Evolutionary conservation across 257 asterid genomes (phyloP), one percentile per base, ranked within the genome.

Genomic region (Gentiana dahurica): DNA sequence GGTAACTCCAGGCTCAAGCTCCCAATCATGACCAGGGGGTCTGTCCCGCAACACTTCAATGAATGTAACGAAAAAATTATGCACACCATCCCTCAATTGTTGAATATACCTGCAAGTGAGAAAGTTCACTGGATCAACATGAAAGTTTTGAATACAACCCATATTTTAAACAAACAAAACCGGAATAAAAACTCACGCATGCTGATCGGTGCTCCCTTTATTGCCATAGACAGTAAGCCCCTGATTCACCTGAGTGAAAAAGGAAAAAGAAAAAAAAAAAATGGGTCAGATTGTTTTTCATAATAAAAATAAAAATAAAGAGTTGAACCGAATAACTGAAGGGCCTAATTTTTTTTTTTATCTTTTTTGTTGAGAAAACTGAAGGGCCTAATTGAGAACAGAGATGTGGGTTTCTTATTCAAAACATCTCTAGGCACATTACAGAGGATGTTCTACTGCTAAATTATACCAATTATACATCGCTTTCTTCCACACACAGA

Each of bases 21-120:
- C 99, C 99, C 99, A 92, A 75, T 92, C 99, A 77, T 84, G 97
- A 72, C 99, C 97, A 36, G 97, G 95, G 32, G 99, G 99, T 73
- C 99, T 83, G 67, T 92, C 99, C 58, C 92, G 91, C 63, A 92
- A 84, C 60, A 92, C 99, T 81, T 88, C 99, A 60, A 92, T 92
- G 73, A 92, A 92, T 3, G 99, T 92, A 51, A 65, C 99, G 48
- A 92, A 92, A 68, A 92, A 92, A 76, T 92, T 92, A 77, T 77
- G 95, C 55, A 92, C 95, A 36, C 99, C 99, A 64, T 92, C 97
- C 78, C 97, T 79, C 53, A 92, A 85, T 76, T 92, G 99, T 74
- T 92, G 99, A 74, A 92, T 92, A 71, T 92, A 92, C 51, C 99
- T 92, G 86, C 35, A 62, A 57, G 34, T 34, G 15, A 37, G 47